A percentile compares a stretch with the other conserved stretches of the same genome.
Evolutionary conservation across 352 stramenopile genomes (phyloP).

Genomic region (Globisporangium cederbergense): DNA sequence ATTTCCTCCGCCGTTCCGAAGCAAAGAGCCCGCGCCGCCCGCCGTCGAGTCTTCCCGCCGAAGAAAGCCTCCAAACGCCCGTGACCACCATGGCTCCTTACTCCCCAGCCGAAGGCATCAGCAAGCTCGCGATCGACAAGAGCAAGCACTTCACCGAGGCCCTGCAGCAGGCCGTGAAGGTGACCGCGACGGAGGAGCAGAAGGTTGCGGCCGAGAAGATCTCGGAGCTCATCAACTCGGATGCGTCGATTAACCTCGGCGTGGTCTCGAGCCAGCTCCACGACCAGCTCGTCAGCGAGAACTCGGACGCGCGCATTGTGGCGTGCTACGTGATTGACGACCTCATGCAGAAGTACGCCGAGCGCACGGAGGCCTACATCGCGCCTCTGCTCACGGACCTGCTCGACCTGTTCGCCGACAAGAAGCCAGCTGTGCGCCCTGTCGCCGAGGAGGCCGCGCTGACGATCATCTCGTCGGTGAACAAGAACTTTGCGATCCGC

Average conservation of each 20-base stretch:
- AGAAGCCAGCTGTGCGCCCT: conserved; percentile 71
- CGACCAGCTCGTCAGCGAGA: conserved; percentile 45
- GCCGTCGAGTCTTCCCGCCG: conserved; percentile 7
- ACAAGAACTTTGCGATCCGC: conserved; percentile 86
- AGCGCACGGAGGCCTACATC: conserved; percentile 78
- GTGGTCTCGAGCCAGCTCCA: conserved; percentile 70
- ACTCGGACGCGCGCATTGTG: conserved; percentile 69
- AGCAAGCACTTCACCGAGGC: conserved; percentile 89
- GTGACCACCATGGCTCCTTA: conserved; percentile 74
- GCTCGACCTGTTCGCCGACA: conserved; percentile 81
- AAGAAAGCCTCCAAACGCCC: conserved; percentile 7
- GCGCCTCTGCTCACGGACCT: conserved; percentile 62
- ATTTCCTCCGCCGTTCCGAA: conserved; percentile 60
- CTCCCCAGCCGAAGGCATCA: conserved; percentile 77
- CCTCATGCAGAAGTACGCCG: conserved; percentile 84
- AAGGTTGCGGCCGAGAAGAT: conserved; percentile 84
- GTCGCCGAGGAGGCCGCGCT: conserved; percentile 72
- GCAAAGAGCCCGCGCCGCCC: conserved; percentile 23
- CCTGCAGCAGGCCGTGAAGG: conserved; percentile 74
- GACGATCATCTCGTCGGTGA: conserved; percentile 76
- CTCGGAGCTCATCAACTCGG: conserved; percentile 69
- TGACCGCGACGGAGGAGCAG: conserved; percentile 58
- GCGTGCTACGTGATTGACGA: conserved; percentile 75
- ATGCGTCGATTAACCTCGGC: conserved; percentile 70
- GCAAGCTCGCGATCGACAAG: conserved; percentile 85